Percentiles rank a stretch among this genome's conserved stretches.
These are phyloP conservation scores for Aspergillus glaucus DNA, from an alignment of 2,329 filamentous ascomycete genomes.

Conservation along the genomic window DNA sequence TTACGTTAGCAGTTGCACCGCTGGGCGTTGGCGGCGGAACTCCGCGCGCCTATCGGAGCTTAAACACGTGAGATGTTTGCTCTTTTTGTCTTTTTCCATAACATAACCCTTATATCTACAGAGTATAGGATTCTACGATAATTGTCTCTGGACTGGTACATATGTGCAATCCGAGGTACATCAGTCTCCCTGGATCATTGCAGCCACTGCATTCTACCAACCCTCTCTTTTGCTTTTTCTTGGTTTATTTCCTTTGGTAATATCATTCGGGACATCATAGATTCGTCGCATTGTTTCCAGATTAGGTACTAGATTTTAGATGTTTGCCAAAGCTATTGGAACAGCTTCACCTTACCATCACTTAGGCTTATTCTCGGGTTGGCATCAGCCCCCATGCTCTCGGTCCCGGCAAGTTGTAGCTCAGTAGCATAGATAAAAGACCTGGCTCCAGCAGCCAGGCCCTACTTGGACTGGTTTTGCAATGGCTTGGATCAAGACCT, in stretches of 20 bases:
- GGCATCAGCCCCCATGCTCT: neutral
- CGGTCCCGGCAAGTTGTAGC: neutral
- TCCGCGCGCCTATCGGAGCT: slow-evolving; percentile 12
- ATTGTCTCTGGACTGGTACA: no score
- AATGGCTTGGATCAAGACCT: neutral
- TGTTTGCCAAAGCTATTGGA: neutral
- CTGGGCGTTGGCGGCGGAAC: slow-evolving; percentile 2
- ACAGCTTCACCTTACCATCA: neutral
- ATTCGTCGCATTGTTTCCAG: neutral
- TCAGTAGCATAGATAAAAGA: neutral
- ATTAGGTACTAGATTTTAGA: neutral
- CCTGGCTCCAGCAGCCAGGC: no score
- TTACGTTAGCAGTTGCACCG: slow-evolving; percentile 16
- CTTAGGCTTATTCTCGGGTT: neutral
- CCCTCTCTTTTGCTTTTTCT: neutral
- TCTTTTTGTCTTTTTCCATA: no score
- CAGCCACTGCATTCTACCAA: no score
- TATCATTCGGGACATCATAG: neutral
- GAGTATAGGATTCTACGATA: no score
- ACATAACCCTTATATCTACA: no score
- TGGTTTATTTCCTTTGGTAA: neutral
- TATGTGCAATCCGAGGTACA: no score
- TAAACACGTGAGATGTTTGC: slow-evolving; percentile 4
- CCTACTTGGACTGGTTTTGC: no score
- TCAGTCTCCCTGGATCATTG: no score